Percentiles rank a stretch among this genome's conserved stretches.
These are phyloP conservation scores for Ampelomyces quisqualis DNA, from an alignment of 2,329 filamentous ascomycete species.

Conservation along the genomic window DNA sequence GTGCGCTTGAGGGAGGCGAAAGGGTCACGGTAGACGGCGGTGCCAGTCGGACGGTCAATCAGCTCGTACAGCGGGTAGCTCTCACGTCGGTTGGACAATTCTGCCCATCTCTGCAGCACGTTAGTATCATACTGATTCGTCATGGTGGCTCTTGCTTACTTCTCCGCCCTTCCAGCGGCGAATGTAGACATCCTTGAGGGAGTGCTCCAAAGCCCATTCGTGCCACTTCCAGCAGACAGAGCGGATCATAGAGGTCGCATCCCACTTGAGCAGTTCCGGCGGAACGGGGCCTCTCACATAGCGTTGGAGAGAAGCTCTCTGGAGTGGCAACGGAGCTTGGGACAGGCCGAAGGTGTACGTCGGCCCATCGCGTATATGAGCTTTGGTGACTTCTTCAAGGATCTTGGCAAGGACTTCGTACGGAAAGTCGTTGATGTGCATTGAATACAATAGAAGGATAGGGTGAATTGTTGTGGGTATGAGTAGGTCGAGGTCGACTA, in stretches of 20 bases:
- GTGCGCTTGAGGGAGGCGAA: constrained; percentile 53
- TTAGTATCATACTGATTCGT: constrained; percentile 10
- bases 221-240: constrained; percentile 55
- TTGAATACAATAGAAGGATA: constrained; percentile 31
- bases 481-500: constrained; percentile 10
- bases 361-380: constrained; percentile 51
- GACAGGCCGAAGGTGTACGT: constrained; percentile 56
- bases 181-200: constrained; percentile 54
- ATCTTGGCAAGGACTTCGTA: constrained; percentile 55
- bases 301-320: constrained; percentile 49
- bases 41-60: constrained; percentile 49
- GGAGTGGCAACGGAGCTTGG: constrained; percentile 51
- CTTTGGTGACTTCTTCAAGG: constrained; percentile 51
- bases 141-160: constrained; percentile 22
- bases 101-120: constrained; percentile 52
- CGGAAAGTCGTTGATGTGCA: constrained; percentile 54
- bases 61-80: constrained; percentile 52
- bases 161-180: constrained; percentile 54
- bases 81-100: constrained; percentile 48
- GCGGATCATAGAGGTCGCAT: constrained; percentile 51
- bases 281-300: constrained; percentile 55
- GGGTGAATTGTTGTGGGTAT: constrained; percentile 15
- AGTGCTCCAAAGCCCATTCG: constrained; percentile 55
- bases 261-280: constrained; percentile 55
- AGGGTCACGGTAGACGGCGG: constrained; percentile 55